These are phyloP conservation scores for Lepidium didymum DNA, from an alignment of 345 rosid genomes.

Conservation along the genomic window DNA sequence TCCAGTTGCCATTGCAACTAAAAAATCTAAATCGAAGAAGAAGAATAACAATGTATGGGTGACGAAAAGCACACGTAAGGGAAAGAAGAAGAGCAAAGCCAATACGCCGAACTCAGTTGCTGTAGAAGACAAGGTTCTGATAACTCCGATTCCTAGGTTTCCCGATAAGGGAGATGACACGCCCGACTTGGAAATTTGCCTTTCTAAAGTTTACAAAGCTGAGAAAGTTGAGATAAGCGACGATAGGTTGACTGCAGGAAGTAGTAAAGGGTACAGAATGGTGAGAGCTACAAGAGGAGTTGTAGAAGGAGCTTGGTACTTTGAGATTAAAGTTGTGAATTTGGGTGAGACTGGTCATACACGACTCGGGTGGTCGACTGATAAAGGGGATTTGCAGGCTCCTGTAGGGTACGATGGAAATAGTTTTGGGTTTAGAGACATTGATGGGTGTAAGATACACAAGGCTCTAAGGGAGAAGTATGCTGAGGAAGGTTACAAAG, in stretches of 20 bases:
- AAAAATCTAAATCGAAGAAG: conserved; percentile 80
- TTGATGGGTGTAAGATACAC: conserved; percentile 96
- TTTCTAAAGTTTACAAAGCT: conserved; percentile 88
- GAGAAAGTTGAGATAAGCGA: conserved; percentile 91
- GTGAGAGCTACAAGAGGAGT: conserved; percentile 95
- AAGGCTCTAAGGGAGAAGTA: conserved; percentile 86
- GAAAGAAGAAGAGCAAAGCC: conserved; percentile 79
- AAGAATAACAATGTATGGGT: conserved; percentile 79
- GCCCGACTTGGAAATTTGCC: conserved; percentile 59
- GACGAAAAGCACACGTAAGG: conserved; percentile 78
- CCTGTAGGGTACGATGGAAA: conserved; percentile 92
- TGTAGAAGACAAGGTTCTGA: conserved; percentile 61
- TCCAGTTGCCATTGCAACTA: not conserved
- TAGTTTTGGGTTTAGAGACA: conserved; percentile 87
- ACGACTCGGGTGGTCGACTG: conserved; percentile 88
- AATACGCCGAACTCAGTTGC: conserved; percentile 45
- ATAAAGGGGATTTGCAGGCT: conserved; percentile 96
- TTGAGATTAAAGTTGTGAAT: conserved; percentile 65
- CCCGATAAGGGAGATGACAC: conserved; percentile 73
- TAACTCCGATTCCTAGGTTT: conserved; percentile 72
- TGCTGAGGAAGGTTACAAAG: conserved; percentile 85
- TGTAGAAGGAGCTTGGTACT: conserved; percentile 96
- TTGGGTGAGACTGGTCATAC: conserved; percentile 95
- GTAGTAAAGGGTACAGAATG: conserved; percentile 92
- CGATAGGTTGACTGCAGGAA: conserved; percentile 79